Percentiles rank a stretch among this genome's conserved stretches.
Evolutionary conservation across 2,329 filamentous ascomycete genomes (phyloP).

Genomic region (Rugonectria rugulosa): DNA sequence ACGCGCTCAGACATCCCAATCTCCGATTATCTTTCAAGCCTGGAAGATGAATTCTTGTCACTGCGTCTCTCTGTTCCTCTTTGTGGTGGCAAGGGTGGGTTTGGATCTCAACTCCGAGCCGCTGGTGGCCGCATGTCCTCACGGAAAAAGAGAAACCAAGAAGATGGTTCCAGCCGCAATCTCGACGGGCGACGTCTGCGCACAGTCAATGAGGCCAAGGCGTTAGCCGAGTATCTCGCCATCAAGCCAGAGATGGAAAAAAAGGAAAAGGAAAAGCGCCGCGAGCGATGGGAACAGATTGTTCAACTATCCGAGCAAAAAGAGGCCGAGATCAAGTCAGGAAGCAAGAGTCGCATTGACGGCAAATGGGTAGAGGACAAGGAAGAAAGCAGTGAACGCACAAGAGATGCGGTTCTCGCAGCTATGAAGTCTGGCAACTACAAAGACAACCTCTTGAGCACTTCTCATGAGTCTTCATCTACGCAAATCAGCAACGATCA

Average conservation of each 20-base stretch:
- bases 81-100: constrained; percentile 95
- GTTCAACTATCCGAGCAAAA: constrained; percentile 84
- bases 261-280: constrained; percentile 86
- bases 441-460: constrained; percentile 65
- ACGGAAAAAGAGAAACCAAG: constrained; percentile 84
- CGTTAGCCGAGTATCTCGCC: constrained; percentile 90
- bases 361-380: constrained; percentile 96
- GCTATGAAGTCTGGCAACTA: constrained; percentile 72
- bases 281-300: constrained; percentile 86
- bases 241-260: constrained; percentile 98
- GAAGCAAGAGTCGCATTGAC: constrained; percentile 75
- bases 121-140: constrained; percentile 98
- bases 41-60: constrained; percentile 75
- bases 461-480: constrained; percentile 58
- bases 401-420: constrained; percentile 75
- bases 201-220: constrained; percentile 94
- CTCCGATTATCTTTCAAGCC: constrained; percentile 65
- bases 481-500: constrained; percentile 39
- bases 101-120: constrained; percentile 94
- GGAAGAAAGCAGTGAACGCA: constrained; percentile 86
- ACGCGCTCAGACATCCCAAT: constrained; percentile 62
- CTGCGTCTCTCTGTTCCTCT: constrained; percentile 81
- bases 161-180: constrained; percentile 90
- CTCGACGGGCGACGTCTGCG: constrained; percentile 88
- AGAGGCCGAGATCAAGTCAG: constrained; percentile 82